Conservation (phyloP, 75 land plant species). For the Pinus albicaulis region DNA sequence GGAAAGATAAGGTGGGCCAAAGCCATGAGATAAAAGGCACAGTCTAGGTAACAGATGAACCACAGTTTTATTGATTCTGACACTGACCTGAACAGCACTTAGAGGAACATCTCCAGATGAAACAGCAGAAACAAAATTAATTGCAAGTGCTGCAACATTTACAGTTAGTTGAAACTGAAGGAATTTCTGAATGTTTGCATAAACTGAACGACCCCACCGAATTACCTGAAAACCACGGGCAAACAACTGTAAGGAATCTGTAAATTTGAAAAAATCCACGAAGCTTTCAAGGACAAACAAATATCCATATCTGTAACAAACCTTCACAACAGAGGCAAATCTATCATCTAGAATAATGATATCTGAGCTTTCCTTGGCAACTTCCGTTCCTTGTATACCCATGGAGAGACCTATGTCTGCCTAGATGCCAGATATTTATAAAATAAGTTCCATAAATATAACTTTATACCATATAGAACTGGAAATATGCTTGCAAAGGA, state of each 20-base stretch:
- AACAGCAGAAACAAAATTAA: conserved; percentile 88
- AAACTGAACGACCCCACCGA: conserved; percentile 95
- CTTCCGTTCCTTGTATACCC: conserved; percentile 99
- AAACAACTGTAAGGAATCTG: conserved; percentile 67
- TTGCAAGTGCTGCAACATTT: conserved; percentile 83
- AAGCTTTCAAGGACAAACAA: neutral
- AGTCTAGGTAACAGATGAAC: conserved; percentile 25
- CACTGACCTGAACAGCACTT: conserved; percentile 81
- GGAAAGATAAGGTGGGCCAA: neutral
- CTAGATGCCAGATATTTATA: conserved; percentile 32
- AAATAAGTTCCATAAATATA: conserved; percentile 41
- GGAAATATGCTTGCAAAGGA: neutral
- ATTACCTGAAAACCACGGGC: conserved; percentile 57
- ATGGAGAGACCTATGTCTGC: conserved; percentile 97
- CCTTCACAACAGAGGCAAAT: conserved; percentile 98
- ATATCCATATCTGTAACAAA: conserved; percentile 13
- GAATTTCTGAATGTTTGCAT: conserved; percentile 95
- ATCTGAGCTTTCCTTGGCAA: conserved; percentile 98
- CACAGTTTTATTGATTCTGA: neutral
- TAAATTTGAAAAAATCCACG: conserved; percentile 60
- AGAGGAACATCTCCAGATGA: conserved; percentile 86
- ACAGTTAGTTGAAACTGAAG: conserved; percentile 97
- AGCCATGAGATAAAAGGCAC: conserved; percentile 40
- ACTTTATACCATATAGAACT: neutral
- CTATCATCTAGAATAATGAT: conserved; percentile 95